phyloP scores from a whole-genome alignment of 1,284 basidiomycete genomes.

The Sphaerobolus stellatus region DNA sequence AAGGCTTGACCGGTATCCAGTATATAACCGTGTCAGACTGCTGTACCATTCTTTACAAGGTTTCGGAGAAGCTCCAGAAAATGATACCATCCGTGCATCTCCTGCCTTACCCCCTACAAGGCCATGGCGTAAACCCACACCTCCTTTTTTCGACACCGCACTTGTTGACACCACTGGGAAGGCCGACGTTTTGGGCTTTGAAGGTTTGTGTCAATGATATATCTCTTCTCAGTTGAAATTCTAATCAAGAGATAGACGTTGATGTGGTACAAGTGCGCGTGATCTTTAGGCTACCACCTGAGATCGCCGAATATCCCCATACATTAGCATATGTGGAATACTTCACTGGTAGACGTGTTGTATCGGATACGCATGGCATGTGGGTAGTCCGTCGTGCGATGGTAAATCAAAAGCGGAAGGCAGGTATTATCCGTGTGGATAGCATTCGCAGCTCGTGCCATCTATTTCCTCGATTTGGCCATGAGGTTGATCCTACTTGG shows the following conservation, averaged over 20 bases:
- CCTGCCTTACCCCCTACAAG: no score
- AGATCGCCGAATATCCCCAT: neutral
- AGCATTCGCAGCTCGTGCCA: neutral
- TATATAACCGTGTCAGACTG: neutral
- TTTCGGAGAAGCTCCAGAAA: neutral
- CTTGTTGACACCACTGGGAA: neutral
- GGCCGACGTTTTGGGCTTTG: neutral
- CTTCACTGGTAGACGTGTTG: slow-evolving; percentile 17
- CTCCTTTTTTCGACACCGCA: neutral
- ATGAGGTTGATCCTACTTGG: neutral
- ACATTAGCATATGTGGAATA: slow-evolving; percentile 25
- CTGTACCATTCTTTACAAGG: neutral
- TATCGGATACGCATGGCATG: neutral
- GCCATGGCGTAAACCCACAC: neutral
- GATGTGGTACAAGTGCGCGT: slow-evolving; percentile 2
- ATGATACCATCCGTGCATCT: neutral
- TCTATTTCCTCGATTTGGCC: neutral
- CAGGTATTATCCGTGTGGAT: neutral
- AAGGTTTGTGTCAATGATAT: neutral
- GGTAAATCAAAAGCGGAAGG: neutral
- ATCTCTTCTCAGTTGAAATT: neutral
- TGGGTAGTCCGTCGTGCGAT: neutral
- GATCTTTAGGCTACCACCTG: slow-evolving; percentile 4
- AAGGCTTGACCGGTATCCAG: neutral
- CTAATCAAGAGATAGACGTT: neutral